phyloP scores from a whole-genome alignment of 352 stramenopile genomes.

The Pythium angustatum region DNA sequence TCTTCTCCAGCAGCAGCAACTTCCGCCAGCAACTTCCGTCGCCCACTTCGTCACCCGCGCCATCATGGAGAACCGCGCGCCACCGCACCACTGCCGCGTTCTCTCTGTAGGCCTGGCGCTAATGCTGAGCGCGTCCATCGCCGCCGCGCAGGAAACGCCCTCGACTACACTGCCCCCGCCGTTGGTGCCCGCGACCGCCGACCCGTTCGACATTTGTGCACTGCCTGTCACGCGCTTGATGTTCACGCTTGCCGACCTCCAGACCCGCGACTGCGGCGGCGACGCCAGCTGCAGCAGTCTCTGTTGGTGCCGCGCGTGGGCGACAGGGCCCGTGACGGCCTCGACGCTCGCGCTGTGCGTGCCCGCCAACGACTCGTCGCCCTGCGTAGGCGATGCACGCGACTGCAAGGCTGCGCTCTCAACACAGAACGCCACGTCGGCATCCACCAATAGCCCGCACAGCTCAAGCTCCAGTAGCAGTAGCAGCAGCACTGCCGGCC shows the following conservation, averaged over 20 bases:
- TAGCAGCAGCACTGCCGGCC: background rate
- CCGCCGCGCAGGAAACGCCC: background rate
- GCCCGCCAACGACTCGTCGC: background rate
- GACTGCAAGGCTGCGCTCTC: slow-evolving; percentile 14
- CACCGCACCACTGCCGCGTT: background rate
- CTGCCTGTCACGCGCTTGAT: slow-evolving; percentile 37
- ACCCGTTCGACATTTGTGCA: slow-evolving; percentile 34
- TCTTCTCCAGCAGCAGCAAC: background rate
- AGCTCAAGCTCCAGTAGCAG: background rate
- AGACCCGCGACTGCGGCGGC: slow-evolving; percentile 4
- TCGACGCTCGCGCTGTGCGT: slow-evolving; percentile 24
- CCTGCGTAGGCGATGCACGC: slow-evolving; percentile 8
- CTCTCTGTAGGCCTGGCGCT: background rate
- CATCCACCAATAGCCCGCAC: background rate
- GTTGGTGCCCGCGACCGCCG: slow-evolving; percentile 29
- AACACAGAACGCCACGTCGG: background rate
- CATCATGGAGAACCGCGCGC: background rate
- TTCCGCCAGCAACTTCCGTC: too few species aligned
- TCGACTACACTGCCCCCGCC: background rate
- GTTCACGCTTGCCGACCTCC: slow-evolving; percentile 31
- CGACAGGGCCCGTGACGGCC: slow-evolving; percentile 3
- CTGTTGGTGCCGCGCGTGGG: slow-evolving; percentile 28
- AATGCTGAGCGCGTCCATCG: background rate
- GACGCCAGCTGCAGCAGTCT: slow-evolving; percentile 13
- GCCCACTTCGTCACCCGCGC: background rate